Evolutionary conservation across 345 rosid genomes (phyloP), one percentile per base, ranked within the genome.

Genomic region (Isatis tinctoria): DNA sequence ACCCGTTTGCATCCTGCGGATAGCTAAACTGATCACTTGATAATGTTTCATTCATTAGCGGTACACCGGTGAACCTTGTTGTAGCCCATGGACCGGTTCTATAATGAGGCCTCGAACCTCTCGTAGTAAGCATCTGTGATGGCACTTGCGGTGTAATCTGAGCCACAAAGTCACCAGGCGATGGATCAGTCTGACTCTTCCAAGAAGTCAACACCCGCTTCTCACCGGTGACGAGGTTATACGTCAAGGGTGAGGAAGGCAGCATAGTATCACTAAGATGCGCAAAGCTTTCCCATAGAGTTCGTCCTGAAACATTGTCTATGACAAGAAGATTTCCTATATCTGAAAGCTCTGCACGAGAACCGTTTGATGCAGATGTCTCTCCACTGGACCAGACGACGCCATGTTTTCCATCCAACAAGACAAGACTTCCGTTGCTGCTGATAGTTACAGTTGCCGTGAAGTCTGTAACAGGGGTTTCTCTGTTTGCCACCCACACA

Each of bases 401-500:
- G 12, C 16, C 53, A 24, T 57, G 36, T 5, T 71, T 77, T 0
- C 57, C 76, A 28, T 37, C 17, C 4, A 2, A 13, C 26, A 77
- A 48, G 7, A 20, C 4, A 37, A 77, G 72, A 37, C 61, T 77
- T 64, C 76, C 76, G 14, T 58, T 69, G 56, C 8, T 68, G 33
- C 45, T 60, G 32, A 81, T 61, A 16, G 20, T 2, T 3, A 78
- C 16, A 35, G n/a, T 47, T 22, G 76, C 80, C 0, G 14, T 45
- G 5, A 63, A 22, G 20, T 54, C 71, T 67, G 74, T 49, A 24
- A 78, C 40, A 1, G 88, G 82, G 0, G 37, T 54, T 40, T 83
- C 75, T 74, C 81, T 82, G 48, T 86, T 84, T 8, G 86, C 90
- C n/a, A 86, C 81, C 87, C 88, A 85, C 12, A 81, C 78, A 33